Evolutionary conservation across 352 stramenopile genomes (phyloP).

Genomic region (Pythium guiyangense): DNA sequence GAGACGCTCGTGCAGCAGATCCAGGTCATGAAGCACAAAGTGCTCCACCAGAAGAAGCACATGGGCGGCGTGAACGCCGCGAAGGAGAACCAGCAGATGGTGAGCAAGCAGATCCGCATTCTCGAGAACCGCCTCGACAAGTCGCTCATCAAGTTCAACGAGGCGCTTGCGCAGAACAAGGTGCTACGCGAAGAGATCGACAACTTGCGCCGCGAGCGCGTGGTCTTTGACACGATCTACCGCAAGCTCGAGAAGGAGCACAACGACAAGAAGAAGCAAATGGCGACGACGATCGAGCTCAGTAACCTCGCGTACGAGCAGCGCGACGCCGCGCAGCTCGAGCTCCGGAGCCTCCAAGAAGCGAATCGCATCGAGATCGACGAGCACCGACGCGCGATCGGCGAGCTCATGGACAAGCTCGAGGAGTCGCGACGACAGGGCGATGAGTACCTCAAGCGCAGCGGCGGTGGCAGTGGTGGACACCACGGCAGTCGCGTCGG

Average conservation of each 20-base stretch:
- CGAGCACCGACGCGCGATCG: slow-evolving; percentile 45
- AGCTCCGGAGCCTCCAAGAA: slow-evolving; percentile 91
- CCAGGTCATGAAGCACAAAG: slow-evolving; percentile 82
- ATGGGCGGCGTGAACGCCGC: slow-evolving; percentile 96
- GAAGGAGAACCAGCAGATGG: slow-evolving; percentile 93
- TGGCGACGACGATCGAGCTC: slow-evolving; percentile 94
- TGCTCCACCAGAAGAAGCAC: slow-evolving; percentile 89
- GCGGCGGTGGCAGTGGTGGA: slow-evolving; percentile 1
- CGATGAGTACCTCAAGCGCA: slow-evolving; percentile 23
- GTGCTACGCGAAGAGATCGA: slow-evolving; percentile 91
- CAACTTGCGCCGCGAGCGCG: slow-evolving; percentile 89
- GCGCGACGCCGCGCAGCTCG: slow-evolving; percentile 91
- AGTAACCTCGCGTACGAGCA: slow-evolving; percentile 95
- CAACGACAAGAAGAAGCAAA: slow-evolving; percentile 94
- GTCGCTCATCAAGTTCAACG: slow-evolving; percentile 96
- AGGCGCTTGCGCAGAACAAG: slow-evolving; percentile 93
- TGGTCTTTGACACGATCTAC: slow-evolving; percentile 96
- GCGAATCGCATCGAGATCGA: slow-evolving; percentile 86
- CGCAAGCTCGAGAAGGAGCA: slow-evolving; percentile 89
- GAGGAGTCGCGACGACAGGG: slow-evolving; percentile 48
- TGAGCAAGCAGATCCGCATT: slow-evolving; percentile 95
- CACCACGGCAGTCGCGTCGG: slow-evolving; percentile 18
- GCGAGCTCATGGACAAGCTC: slow-evolving; percentile 53
- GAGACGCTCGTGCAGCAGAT: slow-evolving; percentile 88
- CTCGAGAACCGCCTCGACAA: slow-evolving; percentile 97